Conservation (phyloP, 179 eudicot genomes). For the Amaranthus tricolor region DNA sequence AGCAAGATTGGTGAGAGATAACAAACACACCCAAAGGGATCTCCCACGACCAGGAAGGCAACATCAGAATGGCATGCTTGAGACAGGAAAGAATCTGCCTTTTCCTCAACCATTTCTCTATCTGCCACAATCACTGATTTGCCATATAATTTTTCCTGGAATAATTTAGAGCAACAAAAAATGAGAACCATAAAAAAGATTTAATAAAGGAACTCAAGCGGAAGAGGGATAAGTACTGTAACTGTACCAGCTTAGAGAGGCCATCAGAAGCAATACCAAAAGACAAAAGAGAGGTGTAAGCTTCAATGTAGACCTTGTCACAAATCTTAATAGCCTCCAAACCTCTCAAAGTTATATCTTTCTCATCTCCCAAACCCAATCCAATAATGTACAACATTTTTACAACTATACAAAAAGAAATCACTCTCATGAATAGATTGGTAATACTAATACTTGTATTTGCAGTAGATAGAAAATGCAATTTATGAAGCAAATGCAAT, state of each 20-base stretch:
- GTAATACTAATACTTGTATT: too few species aligned
- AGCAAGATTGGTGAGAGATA: not conserved
- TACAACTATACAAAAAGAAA: not conserved
- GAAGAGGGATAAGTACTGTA: not conserved
- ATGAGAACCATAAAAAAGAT: not conserved
- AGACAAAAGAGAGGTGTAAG: constrained; percentile 90
- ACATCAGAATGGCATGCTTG: constrained; percentile 65
- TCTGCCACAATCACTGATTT: constrained; percentile 64
- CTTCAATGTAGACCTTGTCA: constrained; percentile 67
- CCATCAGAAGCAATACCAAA: constrained; percentile 72
- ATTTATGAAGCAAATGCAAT: too few species aligned
- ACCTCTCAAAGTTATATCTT: constrained; percentile 79
- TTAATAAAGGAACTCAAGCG: not conserved
- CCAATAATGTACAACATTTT: constrained; percentile 71
- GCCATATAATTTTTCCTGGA: constrained; percentile 73
- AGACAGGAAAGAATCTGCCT: constrained; percentile 54
- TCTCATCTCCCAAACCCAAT: constrained; percentile 82
- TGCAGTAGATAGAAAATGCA: too few species aligned
- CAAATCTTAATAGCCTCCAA: constrained; percentile 72
- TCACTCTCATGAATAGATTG: too few species aligned
- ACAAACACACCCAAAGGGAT: constrained; percentile 74
- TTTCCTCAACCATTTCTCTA: constrained; percentile 92
- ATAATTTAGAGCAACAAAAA: constrained; percentile 4
- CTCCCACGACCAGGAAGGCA: constrained; percentile 85
- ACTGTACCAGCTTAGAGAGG: constrained; percentile 53